These are phyloP conservation scores for Neurospora sp. DNA, from an alignment of 495 filamentous ascomycete species.

Conservation along the genomic window DNA sequence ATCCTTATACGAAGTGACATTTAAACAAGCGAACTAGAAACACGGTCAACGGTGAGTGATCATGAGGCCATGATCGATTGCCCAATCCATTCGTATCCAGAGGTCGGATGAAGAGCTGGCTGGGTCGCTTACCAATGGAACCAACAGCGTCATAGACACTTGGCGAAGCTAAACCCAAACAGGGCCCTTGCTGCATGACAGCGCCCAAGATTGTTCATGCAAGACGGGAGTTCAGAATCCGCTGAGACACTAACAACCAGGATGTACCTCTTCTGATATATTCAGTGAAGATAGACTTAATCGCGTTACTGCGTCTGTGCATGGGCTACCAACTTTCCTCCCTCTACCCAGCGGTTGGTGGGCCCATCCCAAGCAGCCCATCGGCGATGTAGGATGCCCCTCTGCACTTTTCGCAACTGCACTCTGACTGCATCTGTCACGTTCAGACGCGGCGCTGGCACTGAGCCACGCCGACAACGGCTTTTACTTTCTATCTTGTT, in stretches of 20 bases:
- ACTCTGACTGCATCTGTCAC: background rate
- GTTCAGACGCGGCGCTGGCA: background rate
- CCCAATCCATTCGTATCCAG: background rate
- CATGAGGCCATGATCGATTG: background rate
- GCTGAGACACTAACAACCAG: background rate
- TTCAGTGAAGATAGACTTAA: background rate
- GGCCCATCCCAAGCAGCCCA: background rate
- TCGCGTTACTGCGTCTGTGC: background rate
- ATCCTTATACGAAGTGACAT: background rate
- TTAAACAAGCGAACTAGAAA: background rate
- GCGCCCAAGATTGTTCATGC: background rate
- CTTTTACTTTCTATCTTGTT: background rate
- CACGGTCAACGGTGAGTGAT: background rate
- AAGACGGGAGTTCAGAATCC: background rate
- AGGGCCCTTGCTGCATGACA: background rate
- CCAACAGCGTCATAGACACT: background rate
- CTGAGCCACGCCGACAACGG: background rate
- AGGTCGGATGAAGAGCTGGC: background rate
- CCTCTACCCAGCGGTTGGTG: background rate
- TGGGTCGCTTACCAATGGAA: background rate
- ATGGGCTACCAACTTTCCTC: background rate
- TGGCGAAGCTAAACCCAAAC: background rate
- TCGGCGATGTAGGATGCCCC: background rate
- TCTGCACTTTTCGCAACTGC: background rate
- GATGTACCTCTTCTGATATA: background rate